Base-by-base conservation (phyloP, 1,284 basidiomycete genomes). In the Afroboletus lepidellus region DNA sequence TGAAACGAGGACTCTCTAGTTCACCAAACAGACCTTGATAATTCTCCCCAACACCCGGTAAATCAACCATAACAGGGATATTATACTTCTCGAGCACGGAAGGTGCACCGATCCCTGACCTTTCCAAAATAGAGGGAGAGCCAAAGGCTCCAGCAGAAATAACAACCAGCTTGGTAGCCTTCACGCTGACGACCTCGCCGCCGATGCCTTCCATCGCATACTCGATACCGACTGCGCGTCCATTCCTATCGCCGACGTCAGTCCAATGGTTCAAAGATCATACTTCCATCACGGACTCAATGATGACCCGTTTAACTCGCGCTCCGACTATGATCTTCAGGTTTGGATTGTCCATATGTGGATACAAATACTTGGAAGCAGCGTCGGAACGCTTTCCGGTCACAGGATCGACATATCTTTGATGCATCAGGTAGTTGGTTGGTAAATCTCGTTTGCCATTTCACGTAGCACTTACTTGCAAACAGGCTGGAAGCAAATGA, bases 31-130 rank as follows among this genome's bases (percentile, higher is more conserved):
- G 49, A 77, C 81, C n/a, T n/a, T n/a, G n/a, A n/a, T n/a, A n/a
- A n/a, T n/a, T n/a, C n/a, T n/a, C n/a, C n/a, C n/a, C n/a, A 81
- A 63, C 77, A 72, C 81, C 81, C 7, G 77, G 77, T 5, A 84
- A 18, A n/a, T 34, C 9, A n/a, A 34, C 33, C 33, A 34, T 3
- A n/a, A 34, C 33, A 12, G 30, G 30, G 15, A 32, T 12, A 27
- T 72, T 73, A 25, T 70, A 59, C 46, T 72, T 67, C 41, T 71
- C 57, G 12, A 84, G 64, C 12, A 81, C 56, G 0, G 65, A 62
- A 18, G 63, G 55, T 3, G 68, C 63, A 16, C 78, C 79, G 30
- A 81, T 74, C 5, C 77, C 77, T 5, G 60, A 62, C 30, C 60
- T 50, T 34, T 64, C 62, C 32, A 64, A 42, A 20, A 62, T 62